Percentiles rank a stretch among this genome's conserved stretches.
Conservation (phyloP, 257 asterid species). For the Solanum appendiculatum region DNA sequence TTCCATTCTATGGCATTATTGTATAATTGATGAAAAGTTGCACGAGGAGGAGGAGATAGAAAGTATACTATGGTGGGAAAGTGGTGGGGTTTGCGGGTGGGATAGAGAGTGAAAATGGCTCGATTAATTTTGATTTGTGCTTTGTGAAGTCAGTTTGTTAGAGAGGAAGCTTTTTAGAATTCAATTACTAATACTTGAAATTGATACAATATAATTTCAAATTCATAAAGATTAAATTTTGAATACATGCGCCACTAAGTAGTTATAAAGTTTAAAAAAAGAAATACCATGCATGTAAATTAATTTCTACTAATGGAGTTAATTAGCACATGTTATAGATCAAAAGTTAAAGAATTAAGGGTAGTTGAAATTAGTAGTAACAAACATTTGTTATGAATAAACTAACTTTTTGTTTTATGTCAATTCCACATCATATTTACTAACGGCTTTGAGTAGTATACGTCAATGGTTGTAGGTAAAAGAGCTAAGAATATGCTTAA, state of each 20-base stretch:
- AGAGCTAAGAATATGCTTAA: background rate
- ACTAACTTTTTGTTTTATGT: background rate
- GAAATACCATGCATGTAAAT: background rate
- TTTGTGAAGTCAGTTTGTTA: rapidly evolving
- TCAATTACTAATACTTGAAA: background rate
- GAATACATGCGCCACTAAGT: background rate
- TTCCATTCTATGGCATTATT: background rate
- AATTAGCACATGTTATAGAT: background rate
- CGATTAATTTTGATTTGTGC: background rate
- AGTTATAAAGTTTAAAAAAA: background rate
- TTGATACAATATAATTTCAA: background rate
- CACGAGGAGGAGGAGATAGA: background rate
- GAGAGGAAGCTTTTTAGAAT: rapidly evolving
- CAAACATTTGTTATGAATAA: background rate
- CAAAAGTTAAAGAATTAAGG: background rate
- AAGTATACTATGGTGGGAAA: background rate
- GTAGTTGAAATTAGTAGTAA: background rate
- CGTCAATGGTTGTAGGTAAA: background rate
- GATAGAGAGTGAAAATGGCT: background rate
- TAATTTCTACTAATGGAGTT: background rate
- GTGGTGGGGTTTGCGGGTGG: background rate
- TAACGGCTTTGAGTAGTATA: background rate
- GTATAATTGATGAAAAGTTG: background rate
- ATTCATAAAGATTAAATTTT: background rate
- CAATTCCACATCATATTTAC: background rate